These are phyloP conservation scores for Blastocrithidia nonstop DNA, from an alignment of 208 protist species.

Conservation along the genomic window DNA sequence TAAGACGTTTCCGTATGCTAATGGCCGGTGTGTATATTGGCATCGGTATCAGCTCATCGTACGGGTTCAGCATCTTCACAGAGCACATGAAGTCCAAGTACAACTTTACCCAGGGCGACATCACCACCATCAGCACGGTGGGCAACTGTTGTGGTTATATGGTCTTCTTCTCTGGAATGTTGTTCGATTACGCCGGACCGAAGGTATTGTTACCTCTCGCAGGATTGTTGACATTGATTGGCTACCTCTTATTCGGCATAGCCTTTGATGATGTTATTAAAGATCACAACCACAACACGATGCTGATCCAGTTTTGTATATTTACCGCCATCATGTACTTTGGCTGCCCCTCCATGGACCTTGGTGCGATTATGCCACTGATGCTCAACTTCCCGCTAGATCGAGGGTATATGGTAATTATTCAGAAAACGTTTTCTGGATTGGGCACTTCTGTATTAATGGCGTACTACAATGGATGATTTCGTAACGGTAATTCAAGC, in stretches of 20 bases:
- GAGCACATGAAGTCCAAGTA: constrained; percentile 33
- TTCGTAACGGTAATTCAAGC: constrained; percentile 10
- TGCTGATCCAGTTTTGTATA: constrained; percentile 33
- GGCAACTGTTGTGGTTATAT: constrained; percentile 49
- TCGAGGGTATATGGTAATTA: constrained; percentile 55
- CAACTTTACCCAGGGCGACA: constrained; percentile 38
- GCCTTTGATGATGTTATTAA: constrained; percentile 37
- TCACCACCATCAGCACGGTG: constrained; percentile 74
- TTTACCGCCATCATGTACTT: constrained; percentile 54
- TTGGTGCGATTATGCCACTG: constrained; percentile 49
- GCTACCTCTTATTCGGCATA: constrained; percentile 48
- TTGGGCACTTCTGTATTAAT: constrained; percentile 63
- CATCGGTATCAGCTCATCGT: constrained; percentile 47
- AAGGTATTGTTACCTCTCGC: constrained; percentile 25
- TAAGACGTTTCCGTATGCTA: constrained; percentile 59
- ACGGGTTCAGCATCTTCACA: constrained; percentile 64
- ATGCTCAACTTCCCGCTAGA: constrained; percentile 70
- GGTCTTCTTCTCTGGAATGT: constrained; percentile 37
- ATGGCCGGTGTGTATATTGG: constrained; percentile 45
- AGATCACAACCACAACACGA: constrained; percentile 12
- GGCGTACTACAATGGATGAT: constrained; percentile 70
- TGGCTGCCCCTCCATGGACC: constrained; percentile 42
- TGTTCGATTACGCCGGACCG: constrained; percentile 61
- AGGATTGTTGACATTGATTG: constrained; percentile 23
- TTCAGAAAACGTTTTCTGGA: constrained; percentile 68